Evolutionary conservation across 129 eudicot species (phyloP).

Genomic region (Solidago caesia): DNA sequence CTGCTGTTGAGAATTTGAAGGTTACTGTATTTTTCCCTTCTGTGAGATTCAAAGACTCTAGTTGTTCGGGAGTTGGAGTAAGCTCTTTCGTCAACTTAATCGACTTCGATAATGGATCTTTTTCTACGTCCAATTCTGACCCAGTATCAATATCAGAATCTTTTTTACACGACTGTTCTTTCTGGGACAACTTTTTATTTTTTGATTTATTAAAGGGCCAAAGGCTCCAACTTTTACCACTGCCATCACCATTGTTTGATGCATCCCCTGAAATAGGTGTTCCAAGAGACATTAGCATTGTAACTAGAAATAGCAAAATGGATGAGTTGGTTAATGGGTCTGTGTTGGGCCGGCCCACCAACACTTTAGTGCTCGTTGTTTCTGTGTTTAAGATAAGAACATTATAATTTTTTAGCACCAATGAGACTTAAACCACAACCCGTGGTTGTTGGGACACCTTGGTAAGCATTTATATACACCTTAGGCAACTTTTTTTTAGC

Average conservation of each 20-base stretch:
- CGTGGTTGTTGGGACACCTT: neutral
- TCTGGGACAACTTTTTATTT: conserved; percentile 35
- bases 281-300: conserved; percentile 29
- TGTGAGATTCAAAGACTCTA: conserved; percentile 71
- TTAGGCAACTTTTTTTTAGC: neutral
- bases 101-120: conserved; percentile 30
- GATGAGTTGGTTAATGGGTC: neutral
- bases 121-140: conserved; percentile 34
- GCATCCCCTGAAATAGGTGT: conserved; percentile 40
- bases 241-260: conserved; percentile 35
- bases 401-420: no score
- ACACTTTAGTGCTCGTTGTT: conserved; percentile 12
- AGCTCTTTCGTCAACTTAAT: conserved; percentile 45
- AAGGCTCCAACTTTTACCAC: conserved; percentile 50
- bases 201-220: conserved; percentile 70
- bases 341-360: neutral
- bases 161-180: conserved; percentile 13
- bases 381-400: neutral
- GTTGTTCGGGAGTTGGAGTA: conserved; percentile 76
- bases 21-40: conserved; percentile 78
- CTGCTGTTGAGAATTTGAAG: conserved; percentile 78
- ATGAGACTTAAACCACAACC: no score
- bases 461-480: neutral
- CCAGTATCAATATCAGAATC: conserved; percentile 28
- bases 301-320: neutral